phyloP scores from a whole-genome alignment of 208 protist genomes.

The Crithidia bombi region DNA sequence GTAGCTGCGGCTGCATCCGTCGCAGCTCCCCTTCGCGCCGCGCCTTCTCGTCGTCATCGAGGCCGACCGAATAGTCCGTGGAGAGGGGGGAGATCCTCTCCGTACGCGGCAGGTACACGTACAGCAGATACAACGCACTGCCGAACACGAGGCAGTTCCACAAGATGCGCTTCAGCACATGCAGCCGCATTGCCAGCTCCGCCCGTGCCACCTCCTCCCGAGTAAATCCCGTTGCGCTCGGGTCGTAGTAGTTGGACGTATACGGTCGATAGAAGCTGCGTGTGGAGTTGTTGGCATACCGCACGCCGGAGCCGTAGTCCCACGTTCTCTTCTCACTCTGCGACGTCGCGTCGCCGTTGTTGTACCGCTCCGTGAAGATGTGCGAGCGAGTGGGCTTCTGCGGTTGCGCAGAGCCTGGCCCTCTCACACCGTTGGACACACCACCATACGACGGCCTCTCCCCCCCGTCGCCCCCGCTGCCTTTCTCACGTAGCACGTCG shows the following conservation, averaged over 20 bases:
- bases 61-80: constrained; percentile 13
- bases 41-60: constrained; percentile 12
- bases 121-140: constrained; percentile 39
- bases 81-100: too few species aligned
- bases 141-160: constrained; percentile 44
- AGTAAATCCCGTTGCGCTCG: constrained; percentile 45
- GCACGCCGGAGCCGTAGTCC: constrained; percentile 25
- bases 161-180: constrained; percentile 19
- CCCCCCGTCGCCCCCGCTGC: neutral
- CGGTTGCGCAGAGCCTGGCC: neutral
- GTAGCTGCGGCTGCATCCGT: constrained; percentile 15
- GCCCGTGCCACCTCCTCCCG: constrained; percentile 35
- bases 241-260: constrained; percentile 31
- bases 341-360: neutral
- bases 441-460: neutral
- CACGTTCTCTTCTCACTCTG: constrained; percentile 3
- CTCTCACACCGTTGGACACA: neutral
- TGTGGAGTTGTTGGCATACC: constrained; percentile 41
- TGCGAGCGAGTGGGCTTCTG: neutral
- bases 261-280: constrained; percentile 50
- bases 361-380: constrained; percentile 28
- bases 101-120: constrained; percentile 11
- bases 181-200: constrained; percentile 22
- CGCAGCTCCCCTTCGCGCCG: constrained; percentile 3
- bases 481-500: constrained; percentile 11